Base-by-base conservation (phyloP, 2,329 filamentous ascomycete species). In the Xylariomycetidae sp. region DNA sequence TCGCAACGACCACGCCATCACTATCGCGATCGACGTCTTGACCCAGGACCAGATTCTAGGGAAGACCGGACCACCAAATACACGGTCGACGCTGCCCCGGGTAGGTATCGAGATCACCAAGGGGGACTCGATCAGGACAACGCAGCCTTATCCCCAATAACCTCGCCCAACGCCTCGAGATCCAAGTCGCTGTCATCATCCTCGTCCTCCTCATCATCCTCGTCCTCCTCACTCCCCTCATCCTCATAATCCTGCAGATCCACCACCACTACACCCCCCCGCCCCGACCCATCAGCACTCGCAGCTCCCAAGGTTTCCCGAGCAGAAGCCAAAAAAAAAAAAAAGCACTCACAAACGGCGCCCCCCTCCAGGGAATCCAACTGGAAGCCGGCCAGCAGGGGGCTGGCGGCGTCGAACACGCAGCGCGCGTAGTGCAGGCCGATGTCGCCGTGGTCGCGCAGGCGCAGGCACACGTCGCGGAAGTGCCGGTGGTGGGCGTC, bases 401-500 rank as follows among this genome's bases (percentile, higher is more conserved):
- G 13, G 6, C 9, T 18, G 6, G 15, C 9, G 15, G 28, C 15
- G 10, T 30, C 28, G n/a, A 30, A 30, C 10, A 30, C 14, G 28
- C 28, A 30, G 14, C 15, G 15, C 10, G 14, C 28, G 18, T 18
- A 19, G 8, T 30, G 15, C 15, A 30, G n/a, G 6, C 28, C 28
- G 12, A 30, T 14, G 28, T 30, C 28, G 18, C 28, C 28, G 18
- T 30, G 14, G 14, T 9, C 28, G 15, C 20, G 18, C 15, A 30
- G 28, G 6, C 18, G 28, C 14, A 30, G 14, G 18, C 28, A 30
- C 28, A 30, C 28, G 14, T 17, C 14, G 28, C 28, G 28, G 18
- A 30, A 30, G 19, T 30, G 28, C 28, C 20, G 15, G 10, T 17
- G 18, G 15, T 30, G 28, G 13, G 28, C 20, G 28, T 30, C 28